These are phyloP conservation scores for Candida berthetii DNA, from an alignment of 805 yeast species.

Conservation along the genomic window DNA sequence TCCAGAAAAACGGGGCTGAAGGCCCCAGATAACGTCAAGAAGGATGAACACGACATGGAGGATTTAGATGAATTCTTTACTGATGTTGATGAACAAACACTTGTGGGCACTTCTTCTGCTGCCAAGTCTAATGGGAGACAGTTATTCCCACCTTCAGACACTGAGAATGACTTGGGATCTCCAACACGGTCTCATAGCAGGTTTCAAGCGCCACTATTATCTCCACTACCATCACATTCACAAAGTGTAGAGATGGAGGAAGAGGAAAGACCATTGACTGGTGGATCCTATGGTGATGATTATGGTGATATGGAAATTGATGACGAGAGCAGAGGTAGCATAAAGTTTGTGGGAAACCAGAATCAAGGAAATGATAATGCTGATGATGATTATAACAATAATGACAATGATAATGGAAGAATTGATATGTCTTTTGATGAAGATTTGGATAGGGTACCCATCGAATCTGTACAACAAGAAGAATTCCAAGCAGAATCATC, in stretches of 20 bases:
- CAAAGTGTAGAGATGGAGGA: too few relatives aligned
- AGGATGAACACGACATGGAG: conserved; percentile 61
- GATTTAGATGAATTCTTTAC: conserved; percentile 63
- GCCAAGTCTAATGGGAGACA: conserved; percentile 1
- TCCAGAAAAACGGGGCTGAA: conserved; percentile 64
- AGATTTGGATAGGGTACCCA: not conserved
- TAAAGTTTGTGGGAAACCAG: conserved; percentile 4
- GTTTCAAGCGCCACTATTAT: conserved; percentile 6
- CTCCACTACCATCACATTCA: conserved; percentile 5
- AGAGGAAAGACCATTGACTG: too few relatives aligned
- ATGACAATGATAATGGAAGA: not conserved
- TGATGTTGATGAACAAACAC: conserved; percentile 44
- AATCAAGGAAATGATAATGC: not conserved
- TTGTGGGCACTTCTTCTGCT: not conserved
- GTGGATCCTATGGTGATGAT: conserved; percentile 7
- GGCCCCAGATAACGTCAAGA: conserved; percentile 38
- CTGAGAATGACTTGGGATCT: not conserved
- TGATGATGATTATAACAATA: too few relatives aligned
- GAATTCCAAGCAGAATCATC: not conserved
- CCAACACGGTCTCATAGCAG: too few relatives aligned
- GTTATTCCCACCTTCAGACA: not conserved
- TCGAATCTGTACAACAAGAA: not conserved
- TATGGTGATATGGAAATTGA: conserved; percentile 28
- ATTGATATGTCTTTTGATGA: not conserved
- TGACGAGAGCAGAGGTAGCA: conserved; percentile 16